phyloP scores from a whole-genome alignment of 2,329 filamentous ascomycete species.

The Achaetomium macrosporum region DNA sequence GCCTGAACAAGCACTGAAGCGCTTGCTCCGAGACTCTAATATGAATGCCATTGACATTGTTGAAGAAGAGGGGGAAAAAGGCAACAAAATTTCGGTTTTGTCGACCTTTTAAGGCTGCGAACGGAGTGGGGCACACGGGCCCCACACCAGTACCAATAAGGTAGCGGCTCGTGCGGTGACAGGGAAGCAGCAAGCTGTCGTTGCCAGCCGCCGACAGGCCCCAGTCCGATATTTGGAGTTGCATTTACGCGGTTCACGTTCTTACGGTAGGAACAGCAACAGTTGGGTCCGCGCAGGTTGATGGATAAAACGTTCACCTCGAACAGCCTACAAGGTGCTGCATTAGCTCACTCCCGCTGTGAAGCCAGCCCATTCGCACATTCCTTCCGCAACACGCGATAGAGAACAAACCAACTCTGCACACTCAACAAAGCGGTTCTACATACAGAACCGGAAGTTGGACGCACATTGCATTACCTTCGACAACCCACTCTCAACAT shows the following conservation, averaged over 20 bases:
- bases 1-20: slow-evolving; percentile 89
- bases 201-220: background rate
- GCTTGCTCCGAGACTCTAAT: slow-evolving; percentile 99
- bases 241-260: slow-evolving; percentile 2
- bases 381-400: slow-evolving; percentile 8
- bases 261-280: background rate
- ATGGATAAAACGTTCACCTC: too few relatives aligned
- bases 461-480: background rate
- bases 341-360: background rate
- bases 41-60: slow-evolving; percentile 83
- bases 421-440: too few relatives aligned
- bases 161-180: slow-evolving; percentile 9
- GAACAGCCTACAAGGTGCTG: background rate
- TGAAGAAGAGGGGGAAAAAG: slow-evolving; percentile 45
- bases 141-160: background rate
- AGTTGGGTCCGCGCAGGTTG: too few relatives aligned
- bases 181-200: background rate
- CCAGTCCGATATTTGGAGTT: slow-evolving; percentile 19
- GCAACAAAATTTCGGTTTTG: slow-evolving; percentile 23
- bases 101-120: slow-evolving; percentile 15
- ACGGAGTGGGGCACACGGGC: slow-evolving; percentile 11
- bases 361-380: background rate
- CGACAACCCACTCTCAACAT: slow-evolving; percentile 6
- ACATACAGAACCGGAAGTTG: too few relatives aligned
- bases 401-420: background rate